Conservation (phyloP, 495 filamentous ascomycete genomes). For the Schizothecium vesticola region DNA sequence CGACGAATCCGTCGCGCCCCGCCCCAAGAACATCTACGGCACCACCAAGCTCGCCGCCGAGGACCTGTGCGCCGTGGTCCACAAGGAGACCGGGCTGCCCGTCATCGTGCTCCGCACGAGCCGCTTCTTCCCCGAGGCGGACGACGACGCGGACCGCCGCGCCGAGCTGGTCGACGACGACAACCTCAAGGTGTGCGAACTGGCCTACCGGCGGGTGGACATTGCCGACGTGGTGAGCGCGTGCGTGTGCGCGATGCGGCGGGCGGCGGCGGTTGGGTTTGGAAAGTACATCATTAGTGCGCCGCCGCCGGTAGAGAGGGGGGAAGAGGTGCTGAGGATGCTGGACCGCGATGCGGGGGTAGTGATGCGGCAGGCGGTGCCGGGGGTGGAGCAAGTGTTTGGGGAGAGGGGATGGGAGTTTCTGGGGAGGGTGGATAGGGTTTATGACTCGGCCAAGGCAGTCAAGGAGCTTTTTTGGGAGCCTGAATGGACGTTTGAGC, state of each 20-base stretch:
- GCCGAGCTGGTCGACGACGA: conserved; percentile 14
- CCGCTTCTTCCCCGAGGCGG: conserved; percentile 30
- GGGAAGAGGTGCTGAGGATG: conserved; percentile 3
- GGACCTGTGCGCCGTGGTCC: conserved; percentile 22
- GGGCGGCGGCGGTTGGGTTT: conserved; percentile 5
- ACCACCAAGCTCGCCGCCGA: conserved; percentile 26
- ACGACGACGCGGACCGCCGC: conserved; percentile 24
- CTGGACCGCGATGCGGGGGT: conserved; percentile 11
- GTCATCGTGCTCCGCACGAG: conserved; percentile 23
- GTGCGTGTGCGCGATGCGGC: conserved; percentile 20
- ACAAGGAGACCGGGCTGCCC: conserved; percentile 8
- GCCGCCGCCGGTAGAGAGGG: conserved; percentile 17
- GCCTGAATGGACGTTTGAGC: conserved; percentile 25
- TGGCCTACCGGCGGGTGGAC: conserved; percentile 28
- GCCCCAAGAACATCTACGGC: conserved; percentile 31
- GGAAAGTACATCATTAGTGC: conserved; percentile 24
- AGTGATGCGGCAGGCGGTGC: conserved; percentile 2
- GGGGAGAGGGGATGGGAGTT: conserved; percentile 20
- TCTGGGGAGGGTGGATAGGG: conserved; percentile 23
- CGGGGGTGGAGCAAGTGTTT: conserved; percentile 15
- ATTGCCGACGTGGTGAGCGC: conserved; percentile 24
- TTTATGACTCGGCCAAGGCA: conserved; percentile 27
- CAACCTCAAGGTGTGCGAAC: conserved; percentile 30
- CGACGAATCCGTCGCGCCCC: conserved; percentile 17
- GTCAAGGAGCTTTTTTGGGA: conserved; percentile 23